These are phyloP conservation scores for Cladosporium cucumerinum DNA, from an alignment of 2,329 filamentous ascomycete species.

Conservation along the genomic window DNA sequence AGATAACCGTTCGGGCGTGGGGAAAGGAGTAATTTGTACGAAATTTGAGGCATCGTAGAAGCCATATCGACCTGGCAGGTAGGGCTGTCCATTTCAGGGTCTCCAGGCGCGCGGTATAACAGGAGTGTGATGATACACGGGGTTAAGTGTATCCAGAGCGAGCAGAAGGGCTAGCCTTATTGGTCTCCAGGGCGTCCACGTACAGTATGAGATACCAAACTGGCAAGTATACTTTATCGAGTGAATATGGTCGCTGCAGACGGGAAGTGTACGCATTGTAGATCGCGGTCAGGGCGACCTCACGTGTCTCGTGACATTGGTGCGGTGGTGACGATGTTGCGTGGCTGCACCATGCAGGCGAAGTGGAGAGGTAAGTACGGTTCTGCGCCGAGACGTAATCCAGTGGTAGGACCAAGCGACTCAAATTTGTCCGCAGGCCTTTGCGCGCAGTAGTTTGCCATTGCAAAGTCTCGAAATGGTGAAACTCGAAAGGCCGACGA, in stretches of 20 bases:
- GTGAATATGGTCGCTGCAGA: neutral
- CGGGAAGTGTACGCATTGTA: neutral
- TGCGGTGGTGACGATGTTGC: neutral
- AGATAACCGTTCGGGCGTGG: neutral
- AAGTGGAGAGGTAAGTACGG: neutral
- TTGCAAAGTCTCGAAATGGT: neutral
- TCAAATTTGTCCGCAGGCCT: neutral
- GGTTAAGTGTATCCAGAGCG: neutral
- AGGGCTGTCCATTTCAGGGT: neutral
- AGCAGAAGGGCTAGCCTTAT: neutral
- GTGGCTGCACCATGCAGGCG: neutral
- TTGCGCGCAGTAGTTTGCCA: neutral
- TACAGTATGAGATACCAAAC: neutral
- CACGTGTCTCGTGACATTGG: neutral
- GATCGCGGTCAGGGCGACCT: neutral
- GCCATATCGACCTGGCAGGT: neutral
- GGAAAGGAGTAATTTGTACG: neutral
- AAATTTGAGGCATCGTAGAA: neutral
- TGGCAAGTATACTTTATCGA: neutral
- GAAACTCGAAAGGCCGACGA: neutral
- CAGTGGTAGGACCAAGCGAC: neutral
- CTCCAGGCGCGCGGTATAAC: neutral
- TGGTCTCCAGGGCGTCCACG: neutral
- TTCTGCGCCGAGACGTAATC: neutral
- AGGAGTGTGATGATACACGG: neutral